These are phyloP conservation scores for Candolleomyces aberdarensis DNA, from an alignment of 768 basidiomycete species.

Conservation along the genomic window DNA sequence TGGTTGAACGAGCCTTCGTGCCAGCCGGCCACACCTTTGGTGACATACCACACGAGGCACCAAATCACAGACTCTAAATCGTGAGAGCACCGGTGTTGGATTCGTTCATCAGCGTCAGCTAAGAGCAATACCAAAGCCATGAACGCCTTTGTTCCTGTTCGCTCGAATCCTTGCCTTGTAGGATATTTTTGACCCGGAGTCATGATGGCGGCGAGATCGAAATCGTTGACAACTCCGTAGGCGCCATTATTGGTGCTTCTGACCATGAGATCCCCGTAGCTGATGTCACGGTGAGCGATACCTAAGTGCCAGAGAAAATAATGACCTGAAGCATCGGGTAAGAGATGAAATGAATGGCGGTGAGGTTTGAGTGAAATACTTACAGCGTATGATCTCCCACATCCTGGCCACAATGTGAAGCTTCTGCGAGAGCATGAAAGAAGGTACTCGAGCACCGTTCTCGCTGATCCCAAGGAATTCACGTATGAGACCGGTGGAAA, in stretches of 20 bases:
- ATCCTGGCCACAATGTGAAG: not conserved
- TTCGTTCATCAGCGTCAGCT: too few relatives aligned
- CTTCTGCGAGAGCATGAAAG: not conserved
- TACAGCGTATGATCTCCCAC: constrained; percentile 3
- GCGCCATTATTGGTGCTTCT: not conserved
- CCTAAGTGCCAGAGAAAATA: constrained; percentile 10
- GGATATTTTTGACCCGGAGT: constrained; percentile 7
- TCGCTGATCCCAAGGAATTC: constrained; percentile 1
- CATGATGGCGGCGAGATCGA: constrained; percentile 15
- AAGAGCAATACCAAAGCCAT: constrained; percentile 4
- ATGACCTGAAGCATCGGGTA: constrained; percentile 1
- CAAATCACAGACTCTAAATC: constrained; percentile 13
- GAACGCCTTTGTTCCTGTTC: constrained; percentile 10
- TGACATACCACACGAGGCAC: not conserved
- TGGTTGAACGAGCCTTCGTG: too few relatives aligned
- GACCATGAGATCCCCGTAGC: constrained; percentile 11
- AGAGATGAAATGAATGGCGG: not conserved
- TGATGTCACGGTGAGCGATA: constrained; percentile 10
- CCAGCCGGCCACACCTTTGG: not conserved
- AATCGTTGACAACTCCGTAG: constrained; percentile 11
- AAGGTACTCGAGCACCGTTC: not conserved
- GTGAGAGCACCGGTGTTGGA: constrained; percentile 7
- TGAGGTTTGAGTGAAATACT: not conserved
- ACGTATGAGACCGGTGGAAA: constrained; percentile 5
- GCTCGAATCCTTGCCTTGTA: constrained; percentile 4